phyloP scores from a whole-genome alignment of 1,139 yeast species.

The Magnusiomyces fungicola region DNA sequence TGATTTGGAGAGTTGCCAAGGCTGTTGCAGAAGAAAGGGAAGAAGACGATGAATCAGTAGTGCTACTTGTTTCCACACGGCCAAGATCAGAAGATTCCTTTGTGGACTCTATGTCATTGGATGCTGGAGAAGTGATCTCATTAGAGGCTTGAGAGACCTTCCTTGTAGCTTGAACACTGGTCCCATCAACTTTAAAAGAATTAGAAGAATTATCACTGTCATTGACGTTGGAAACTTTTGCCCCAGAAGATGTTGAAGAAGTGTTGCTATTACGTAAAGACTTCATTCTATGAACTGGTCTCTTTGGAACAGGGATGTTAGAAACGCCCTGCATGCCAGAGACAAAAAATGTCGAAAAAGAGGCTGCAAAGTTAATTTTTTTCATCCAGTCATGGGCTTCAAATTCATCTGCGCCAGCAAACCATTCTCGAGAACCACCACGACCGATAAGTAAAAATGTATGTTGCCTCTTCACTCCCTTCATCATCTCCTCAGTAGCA shows the following conservation, averaged over 20 bases:
- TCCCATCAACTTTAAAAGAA: background rate
- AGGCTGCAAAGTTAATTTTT: constrained; percentile 48
- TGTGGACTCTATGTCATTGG: background rate
- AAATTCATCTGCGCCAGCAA: constrained; percentile 28
- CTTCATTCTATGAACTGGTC: background rate
- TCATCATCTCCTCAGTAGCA: constrained; percentile 7
- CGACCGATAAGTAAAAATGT: constrained; percentile 30
- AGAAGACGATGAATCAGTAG: background rate
- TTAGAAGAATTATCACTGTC: background rate
- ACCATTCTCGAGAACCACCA: constrained; percentile 34
- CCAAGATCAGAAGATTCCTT: background rate
- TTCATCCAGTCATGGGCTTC: constrained; percentile 51
- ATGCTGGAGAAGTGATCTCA: background rate
- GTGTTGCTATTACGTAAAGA: constrained; percentile 1
- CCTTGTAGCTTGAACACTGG: background rate
- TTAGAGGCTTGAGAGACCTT: background rate
- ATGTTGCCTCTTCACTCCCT: constrained; percentile 14
- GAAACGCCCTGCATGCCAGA: constrained; percentile 20
- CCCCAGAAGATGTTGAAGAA: background rate
- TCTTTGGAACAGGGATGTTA: background rate
- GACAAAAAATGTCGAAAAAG: constrained; percentile 41
- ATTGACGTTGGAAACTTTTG: background rate
- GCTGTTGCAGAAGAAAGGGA: background rate
- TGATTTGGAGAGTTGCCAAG: background rate
- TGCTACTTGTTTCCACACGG: background rate